Conservation (phyloP, 2,329 filamentous ascomycete genomes). For the Diplodia mutila region DNA sequence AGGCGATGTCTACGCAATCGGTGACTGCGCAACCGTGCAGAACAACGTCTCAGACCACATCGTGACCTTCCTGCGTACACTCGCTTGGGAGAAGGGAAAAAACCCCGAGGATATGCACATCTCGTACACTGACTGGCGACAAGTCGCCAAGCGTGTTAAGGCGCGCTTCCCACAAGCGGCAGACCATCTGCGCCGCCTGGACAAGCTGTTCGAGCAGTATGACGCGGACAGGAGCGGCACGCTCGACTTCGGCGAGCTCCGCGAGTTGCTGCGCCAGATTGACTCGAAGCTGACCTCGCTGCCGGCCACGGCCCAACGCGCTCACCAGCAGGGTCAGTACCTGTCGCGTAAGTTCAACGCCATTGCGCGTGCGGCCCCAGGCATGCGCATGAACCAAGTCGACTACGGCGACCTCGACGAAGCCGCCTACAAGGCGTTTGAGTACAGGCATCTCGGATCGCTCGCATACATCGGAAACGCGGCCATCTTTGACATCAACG, state of each 20-base stretch:
- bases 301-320: constrained; percentile 92
- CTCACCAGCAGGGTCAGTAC: constrained; percentile 93
- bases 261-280: constrained; percentile 86
- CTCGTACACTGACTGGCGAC: constrained; percentile 85
- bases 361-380: constrained; percentile 75
- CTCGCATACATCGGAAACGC: constrained; percentile 96
- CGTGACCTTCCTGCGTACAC: constrained; percentile 81
- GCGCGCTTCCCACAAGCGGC: constrained; percentile 89
- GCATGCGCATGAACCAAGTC: constrained; percentile 77
- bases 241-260: constrained; percentile 89
- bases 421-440: constrained; percentile 89
- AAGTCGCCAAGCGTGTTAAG: constrained; percentile 80
- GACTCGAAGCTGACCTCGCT: constrained; percentile 93
- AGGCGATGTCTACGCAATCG: constrained; percentile 94
- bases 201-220: constrained; percentile 88
- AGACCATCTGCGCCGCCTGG: constrained; percentile 83
- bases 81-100: constrained; percentile 89
- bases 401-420: constrained; percentile 89
- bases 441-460: constrained; percentile 89
- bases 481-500: constrained; percentile 88
- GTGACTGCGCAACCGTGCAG: constrained; percentile 94
- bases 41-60: constrained; percentile 96
- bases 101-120: constrained; percentile 88
- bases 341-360: constrained; percentile 94
- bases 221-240: constrained; percentile 93